Evolutionary conservation across 164 flowering plant species (phyloP).

Genomic region (Malania oleifera): DNA sequence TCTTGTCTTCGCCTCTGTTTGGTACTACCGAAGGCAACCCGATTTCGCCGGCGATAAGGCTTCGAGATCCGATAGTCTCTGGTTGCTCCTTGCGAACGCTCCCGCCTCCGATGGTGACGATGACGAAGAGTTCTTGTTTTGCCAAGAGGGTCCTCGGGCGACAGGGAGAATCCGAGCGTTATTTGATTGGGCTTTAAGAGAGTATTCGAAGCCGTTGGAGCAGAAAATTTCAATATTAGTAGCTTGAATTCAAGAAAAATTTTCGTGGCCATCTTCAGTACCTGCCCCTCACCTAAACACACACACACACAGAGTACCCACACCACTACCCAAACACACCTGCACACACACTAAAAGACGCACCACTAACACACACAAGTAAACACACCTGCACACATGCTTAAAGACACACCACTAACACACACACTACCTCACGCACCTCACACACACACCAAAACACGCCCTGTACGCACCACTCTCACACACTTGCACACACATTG

Average conservation of each 20-base stretch:
- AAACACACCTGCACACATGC: too few species aligned
- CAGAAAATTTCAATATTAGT: conserved; percentile 22
- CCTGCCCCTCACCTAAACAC: conserved; percentile 45
- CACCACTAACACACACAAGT: too few species aligned
- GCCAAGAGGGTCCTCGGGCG: conserved; percentile 47
- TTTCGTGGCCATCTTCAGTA: conserved; percentile 42
- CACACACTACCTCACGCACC: too few species aligned
- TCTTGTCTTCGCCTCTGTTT: conserved; percentile 13
- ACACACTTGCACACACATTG: too few species aligned
- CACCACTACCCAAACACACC: too few species aligned
- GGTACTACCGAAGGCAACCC: conserved; percentile 23
- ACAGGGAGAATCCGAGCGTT: conserved; percentile 21
- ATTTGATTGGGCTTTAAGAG: conserved; percentile 55
- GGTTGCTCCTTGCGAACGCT: conserved; percentile 24
- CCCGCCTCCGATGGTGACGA: conserved; percentile 34
- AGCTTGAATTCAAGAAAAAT: conserved; percentile 37
- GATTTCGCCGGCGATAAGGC: conserved; percentile 20
- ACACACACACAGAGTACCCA: too few species aligned
- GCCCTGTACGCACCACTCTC: too few species aligned
- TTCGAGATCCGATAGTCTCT: conserved; percentile 32
- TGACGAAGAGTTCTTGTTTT: conserved; percentile 46
- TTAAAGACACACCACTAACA: too few species aligned
- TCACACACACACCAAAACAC: too few species aligned
- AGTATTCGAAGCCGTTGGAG: conserved; percentile 20
- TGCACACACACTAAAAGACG: too few species aligned